Base-by-base conservation (phyloP, 2,329 filamentous ascomycete genomes). In the Didymosphaeria variabile region DNA sequence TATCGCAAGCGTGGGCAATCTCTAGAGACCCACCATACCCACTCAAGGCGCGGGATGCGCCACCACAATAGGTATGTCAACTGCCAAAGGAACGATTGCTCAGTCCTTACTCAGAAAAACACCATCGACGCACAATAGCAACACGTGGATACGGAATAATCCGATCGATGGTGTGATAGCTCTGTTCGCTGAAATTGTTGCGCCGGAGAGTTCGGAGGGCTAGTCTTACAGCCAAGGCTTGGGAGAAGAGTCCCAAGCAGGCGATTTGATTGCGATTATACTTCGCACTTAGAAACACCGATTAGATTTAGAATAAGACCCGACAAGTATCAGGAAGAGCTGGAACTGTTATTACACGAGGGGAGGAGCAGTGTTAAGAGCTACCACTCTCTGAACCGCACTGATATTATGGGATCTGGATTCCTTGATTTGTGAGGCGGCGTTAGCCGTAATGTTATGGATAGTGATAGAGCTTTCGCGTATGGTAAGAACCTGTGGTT, bases 401-500 rank as follows among this genome's bases (percentile, higher is more conserved):
- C 49, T 29, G 49, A 51, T 8, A 21, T 51, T 17, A 23, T 15
- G 10, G n/a, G 17, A 19, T 36, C 31, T 17, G 49, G 49, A 2
- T 51, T 36, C n/a, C 49, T 51, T 17, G 49, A 51, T 15, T 31
- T 51, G 9, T 51, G 49, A 31, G 32, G 49, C 6, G 49, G 49
- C 17, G 23, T 38, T 31, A 51, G 49, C 19, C 31, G 32, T 2
- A 31, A 51, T 10, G 38, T 51, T 5, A 17, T 31, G 9, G 49
- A 51, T 21, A 38, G 31, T 13, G 49, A 51, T n/a, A 51, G 31
- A 3, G 49, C 49, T 12, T 51, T 36, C 21, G 49, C 49, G 17
- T 31, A 51, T 9, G 49, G 49, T 17, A 36, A 51, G 15, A 51
- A 51, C n/a, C 31, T 51, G 15, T 51, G 49, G 49, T 15, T 51